Percentiles rank a stretch among this genome's conserved stretches.
These are phyloP conservation scores for Heliamphora pulchella DNA, from an alignment of 179 eudicot species.

Conservation along the genomic window DNA sequence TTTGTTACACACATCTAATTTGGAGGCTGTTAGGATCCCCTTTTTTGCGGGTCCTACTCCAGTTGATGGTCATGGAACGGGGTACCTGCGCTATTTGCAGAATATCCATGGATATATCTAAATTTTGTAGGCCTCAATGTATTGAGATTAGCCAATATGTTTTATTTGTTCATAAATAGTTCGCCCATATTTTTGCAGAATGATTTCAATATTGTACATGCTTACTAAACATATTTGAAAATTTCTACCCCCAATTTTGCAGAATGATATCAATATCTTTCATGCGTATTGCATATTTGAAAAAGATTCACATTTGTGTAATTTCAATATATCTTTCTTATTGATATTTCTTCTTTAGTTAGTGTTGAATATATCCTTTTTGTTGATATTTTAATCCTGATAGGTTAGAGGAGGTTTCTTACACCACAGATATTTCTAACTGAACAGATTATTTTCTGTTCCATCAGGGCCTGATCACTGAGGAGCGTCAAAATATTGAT, in stretches of 20 bases:
- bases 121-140: no score
- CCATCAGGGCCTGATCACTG: slow-evolving; percentile 74
- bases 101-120: no score
- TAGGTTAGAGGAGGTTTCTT: neutral
- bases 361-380: neutral
- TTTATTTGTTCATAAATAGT: neutral
- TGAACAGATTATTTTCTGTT: slow-evolving; percentile 4
- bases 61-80: no score
- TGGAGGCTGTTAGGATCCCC: no score
- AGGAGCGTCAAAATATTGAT: slow-evolving; percentile 72
- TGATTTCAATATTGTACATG: neutral
- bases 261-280: neutral
- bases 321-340: neutral
- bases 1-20: no score
- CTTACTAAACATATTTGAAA: no score
- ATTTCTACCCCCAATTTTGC: no score
- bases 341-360: neutral
- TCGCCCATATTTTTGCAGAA: neutral
- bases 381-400: neutral
- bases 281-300: no score
- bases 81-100: no score
- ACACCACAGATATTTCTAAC: neutral
- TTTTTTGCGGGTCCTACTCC: no score
- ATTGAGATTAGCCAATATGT: neutral
- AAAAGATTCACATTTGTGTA: no score